Percentiles rank a stretch among this genome's conserved stretches.
Conservation (phyloP, 169 alveolate genomes). For the Pseudocohnilembus persalinus region DNA sequence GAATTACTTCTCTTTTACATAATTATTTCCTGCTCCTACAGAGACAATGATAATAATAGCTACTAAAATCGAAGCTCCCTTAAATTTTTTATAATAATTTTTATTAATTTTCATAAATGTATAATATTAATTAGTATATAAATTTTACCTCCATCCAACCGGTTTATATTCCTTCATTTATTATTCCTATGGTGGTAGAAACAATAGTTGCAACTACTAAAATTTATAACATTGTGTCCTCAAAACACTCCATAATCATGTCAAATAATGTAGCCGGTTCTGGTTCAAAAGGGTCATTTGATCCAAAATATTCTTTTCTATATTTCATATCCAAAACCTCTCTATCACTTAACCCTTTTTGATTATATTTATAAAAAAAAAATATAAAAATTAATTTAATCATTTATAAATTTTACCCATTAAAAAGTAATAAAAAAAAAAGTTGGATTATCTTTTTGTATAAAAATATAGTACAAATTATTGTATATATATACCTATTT, state of each 20-base stretch:
- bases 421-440: too few relatives aligned
- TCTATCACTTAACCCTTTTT: neutral
- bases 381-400: too few relatives aligned
- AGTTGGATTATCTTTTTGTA: too few relatives aligned
- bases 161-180: conserved; percentile 58
- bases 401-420: too few relatives aligned
- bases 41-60: conserved; percentile 64
- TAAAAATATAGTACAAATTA: too few relatives aligned
- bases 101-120: neutral
- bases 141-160: conserved; percentile 66
- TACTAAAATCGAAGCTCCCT: conserved; percentile 63
- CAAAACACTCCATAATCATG: conserved; percentile 61
- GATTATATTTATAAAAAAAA: too few relatives aligned
- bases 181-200: conserved; percentile 54
- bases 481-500: neutral
- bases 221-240: conserved; percentile 59
- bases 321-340: conserved; percentile 21
- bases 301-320: conserved; percentile 54
- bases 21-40: conserved; percentile 59
- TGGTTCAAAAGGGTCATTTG: conserved; percentile 45
- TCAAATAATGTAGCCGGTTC: conserved; percentile 50
- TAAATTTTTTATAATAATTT: too few relatives aligned
- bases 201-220: conserved; percentile 54
- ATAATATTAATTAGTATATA: too few relatives aligned
- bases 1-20: conserved; percentile 55